These are phyloP conservation scores for Botrytis galanthina DNA, from an alignment of 2,329 filamentous ascomycete genomes.

Conservation along the genomic window DNA sequence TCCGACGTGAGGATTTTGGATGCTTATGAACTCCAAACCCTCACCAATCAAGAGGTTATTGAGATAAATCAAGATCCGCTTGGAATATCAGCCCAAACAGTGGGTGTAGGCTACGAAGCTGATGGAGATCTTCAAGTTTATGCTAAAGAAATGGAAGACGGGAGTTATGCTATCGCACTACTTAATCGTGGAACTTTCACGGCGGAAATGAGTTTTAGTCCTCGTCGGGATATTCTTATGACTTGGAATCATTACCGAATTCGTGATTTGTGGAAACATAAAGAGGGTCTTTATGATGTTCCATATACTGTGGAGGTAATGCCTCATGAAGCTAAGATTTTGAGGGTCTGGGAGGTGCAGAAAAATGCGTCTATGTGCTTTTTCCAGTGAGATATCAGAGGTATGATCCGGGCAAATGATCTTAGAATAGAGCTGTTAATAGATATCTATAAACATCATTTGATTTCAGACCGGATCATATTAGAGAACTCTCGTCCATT, in stretches of 20 bases:
- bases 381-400: constrained; percentile 2
- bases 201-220: constrained; percentile 28
- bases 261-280: constrained; percentile 30
- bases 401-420: neutral
- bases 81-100: constrained; percentile 31
- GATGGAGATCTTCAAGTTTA: constrained; percentile 25
- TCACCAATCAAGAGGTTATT: constrained; percentile 39
- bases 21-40: constrained; percentile 26
- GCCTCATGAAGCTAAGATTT: constrained; percentile 28
- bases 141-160: constrained; percentile 27
- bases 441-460: neutral
- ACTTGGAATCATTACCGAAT: constrained; percentile 27
- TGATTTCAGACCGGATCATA: neutral
- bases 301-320: constrained; percentile 29
- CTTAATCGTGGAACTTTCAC: constrained; percentile 27
- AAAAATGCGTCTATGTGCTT: constrained; percentile 21
- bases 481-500: neutral
- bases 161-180: constrained; percentile 28
- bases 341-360: constrained; percentile 24
- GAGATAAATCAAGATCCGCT: constrained; percentile 39
- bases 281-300: constrained; percentile 29
- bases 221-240: constrained; percentile 25
- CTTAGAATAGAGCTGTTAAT: neutral
- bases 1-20: constrained; percentile 26
- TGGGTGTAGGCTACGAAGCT: constrained; percentile 19